Evolutionary conservation across 2,329 filamentous ascomycete genomes (phyloP), one percentile per base, ranked within the genome.

Genomic region (Geosmithia putterillii): DNA sequence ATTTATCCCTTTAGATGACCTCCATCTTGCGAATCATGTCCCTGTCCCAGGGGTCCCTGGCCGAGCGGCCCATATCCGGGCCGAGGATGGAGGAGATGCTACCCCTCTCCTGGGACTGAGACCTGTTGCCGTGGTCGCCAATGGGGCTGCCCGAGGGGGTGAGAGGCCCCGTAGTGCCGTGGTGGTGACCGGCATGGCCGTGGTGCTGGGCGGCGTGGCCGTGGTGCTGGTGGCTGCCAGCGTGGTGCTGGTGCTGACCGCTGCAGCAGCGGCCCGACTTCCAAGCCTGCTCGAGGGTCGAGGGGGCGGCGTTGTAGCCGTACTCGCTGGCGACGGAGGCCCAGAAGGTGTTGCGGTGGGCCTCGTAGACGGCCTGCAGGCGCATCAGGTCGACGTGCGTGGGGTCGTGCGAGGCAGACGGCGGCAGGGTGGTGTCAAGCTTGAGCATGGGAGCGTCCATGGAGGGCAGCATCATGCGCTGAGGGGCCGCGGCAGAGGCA

Each of bases 311-410:
- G 28, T 77, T 74, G 14, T 66, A 60, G 43, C 83, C 83, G 54
- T 89, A 89, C 53, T 87, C 82, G 21, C 74, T 66, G 23, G 83
- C 83, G 32, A 90, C 73, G 40, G 74, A 70, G 28, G 74, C 69
- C 84, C 85, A 90, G 64, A 90, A 89, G 8, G 75, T 73, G 42
- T 72, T 68, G 38, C 82, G 77, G 61, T 86, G 83, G 7, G 74
- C 66, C 42, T 79, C 73, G 60, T 89, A 89, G 51, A 88, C 75
- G 47, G 74, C 69, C 40, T 78, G 74, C 20, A 90, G 77, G 40
- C 82, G 80, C 22, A 72, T 66, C 53, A 79, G 70, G 58, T 86
- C 79, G 48, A 83, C 70, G 48, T 70, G 66, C 47, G 66, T 57
- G 39, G 61, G 53, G 14, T 54, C 55, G 48, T 60, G 60, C 46